A percentile compares a stretch with the other conserved stretches of the same genome.
phyloP scores from a whole-genome alignment of 179 eudicot species.

The Sideroxylon spinosum region DNA sequence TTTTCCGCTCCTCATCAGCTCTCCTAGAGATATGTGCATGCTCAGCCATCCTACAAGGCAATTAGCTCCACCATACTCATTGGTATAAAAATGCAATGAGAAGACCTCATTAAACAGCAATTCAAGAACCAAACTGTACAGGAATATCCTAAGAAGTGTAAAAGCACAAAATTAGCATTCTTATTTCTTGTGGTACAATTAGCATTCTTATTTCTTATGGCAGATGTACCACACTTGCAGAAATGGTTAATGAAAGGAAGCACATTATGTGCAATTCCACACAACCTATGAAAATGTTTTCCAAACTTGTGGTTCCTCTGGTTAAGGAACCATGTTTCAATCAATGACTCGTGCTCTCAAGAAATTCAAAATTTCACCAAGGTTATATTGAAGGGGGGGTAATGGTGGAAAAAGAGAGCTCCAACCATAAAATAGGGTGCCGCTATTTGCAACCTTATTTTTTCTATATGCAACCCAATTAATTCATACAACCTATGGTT shows the following conservation, averaged over 20 bases:
- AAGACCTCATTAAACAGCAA: not conserved
- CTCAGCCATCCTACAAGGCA: conserved; percentile 51
- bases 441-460: too few relatives aligned
- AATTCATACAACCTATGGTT: too few relatives aligned
- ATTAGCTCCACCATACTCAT: not conserved
- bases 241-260: not conserved
- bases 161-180: not conserved
- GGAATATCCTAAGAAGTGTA: conserved; percentile 1
- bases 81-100: not conserved
- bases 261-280: not conserved
- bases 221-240: conserved; percentile 2
- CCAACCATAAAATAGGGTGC: not conserved
- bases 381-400: too few relatives aligned
- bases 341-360: not conserved
- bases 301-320: too few relatives aligned
- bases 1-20: conserved; percentile 72
- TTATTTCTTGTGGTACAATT: too few relatives aligned
- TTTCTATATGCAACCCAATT: too few relatives aligned
- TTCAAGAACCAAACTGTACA: not conserved
- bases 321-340: not conserved
- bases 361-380: not conserved
- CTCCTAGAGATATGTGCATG: conserved; percentile 47
- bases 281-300: not conserved
- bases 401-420: not conserved
- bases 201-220: not conserved